Base-by-base conservation (phyloP, 116 monocot genomes). In the Iris pallida region DNA sequence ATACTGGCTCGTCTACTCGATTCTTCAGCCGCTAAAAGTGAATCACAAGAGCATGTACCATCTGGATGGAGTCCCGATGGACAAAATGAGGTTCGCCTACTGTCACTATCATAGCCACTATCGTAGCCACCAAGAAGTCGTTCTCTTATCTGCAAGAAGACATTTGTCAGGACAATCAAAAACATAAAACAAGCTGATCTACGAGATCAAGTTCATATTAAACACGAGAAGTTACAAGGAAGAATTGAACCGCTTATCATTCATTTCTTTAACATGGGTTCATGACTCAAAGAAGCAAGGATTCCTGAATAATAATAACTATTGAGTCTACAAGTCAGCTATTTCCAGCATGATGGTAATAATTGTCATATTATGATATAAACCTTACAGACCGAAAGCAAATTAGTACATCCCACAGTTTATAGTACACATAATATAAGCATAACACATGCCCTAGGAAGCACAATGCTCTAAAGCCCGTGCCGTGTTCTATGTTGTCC, bases 11-110 rank as follows among this genome's bases (percentile, higher is more conserved):
- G 76, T 47, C 88, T 69, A 45, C 81, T 81, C 7, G 81, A 76
- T 30, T 74, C 81, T 75, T 80, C 89, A 61, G 75, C 45, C 59
- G 78, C 71, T 48, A 83, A 57, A 45, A 86, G 65, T 62, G 88
- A 72, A 64, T 72, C 79, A 66, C 92, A 92, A 5, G 85, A 81
- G 64, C 92, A 92, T 79, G 83, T 71, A 56, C 92, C 92, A 69
- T 81, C 76, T 58, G 78, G 88, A 64, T 92, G 92, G 62, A 92
- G 80, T 43, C 92, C 92, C 20, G 85, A 79, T 20, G 86, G 75
- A 72, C 92, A 92, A 48, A 71, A 73, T 5, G 53, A 66, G 45
- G 71, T 63, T 67, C 17, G 67, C 9, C 71, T 55, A 69, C 42
- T 76, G 11, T 64, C 59, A 59, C 79, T 75, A 78, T 55, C 55